Evolutionary conservation across 192 early-diverging fungal species (phyloP).

Genomic region (Coemansia sp.): DNA sequence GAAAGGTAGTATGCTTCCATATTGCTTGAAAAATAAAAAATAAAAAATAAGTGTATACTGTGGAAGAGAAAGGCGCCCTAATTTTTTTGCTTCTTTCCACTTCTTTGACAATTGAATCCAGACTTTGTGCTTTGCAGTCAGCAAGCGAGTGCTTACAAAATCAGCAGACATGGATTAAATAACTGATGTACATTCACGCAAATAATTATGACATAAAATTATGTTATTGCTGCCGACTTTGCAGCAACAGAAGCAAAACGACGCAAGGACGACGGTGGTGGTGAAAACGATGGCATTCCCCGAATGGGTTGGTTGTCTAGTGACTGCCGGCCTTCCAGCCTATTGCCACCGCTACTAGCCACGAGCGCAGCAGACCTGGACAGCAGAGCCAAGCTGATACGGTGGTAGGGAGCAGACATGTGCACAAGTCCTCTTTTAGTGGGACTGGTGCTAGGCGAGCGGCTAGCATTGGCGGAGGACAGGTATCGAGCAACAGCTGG

Average conservation of each 20-base stretch:
- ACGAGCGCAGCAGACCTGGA: conserved; percentile 17
- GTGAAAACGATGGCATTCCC: conserved; percentile 8
- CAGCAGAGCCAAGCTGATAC: conserved; percentile 33
- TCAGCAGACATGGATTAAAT: too few species aligned
- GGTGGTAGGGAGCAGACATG: conserved; percentile 19
- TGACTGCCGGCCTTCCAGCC: conserved; percentile 9
- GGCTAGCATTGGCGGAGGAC: conserved; percentile 18
- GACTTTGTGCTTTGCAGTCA: too few species aligned
- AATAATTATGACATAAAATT: too few species aligned
- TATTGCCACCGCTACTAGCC: not conserved
- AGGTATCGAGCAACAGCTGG: conserved; percentile 30
- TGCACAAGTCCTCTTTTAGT: not conserved
- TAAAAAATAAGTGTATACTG: too few species aligned
- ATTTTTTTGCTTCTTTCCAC: not conserved
- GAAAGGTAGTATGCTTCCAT: too few species aligned
- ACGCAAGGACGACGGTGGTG: conserved; percentile 8
- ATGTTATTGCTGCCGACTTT: too few species aligned
- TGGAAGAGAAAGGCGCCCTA: not conserved
- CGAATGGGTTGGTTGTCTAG: conserved; percentile 13
- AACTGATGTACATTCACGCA: too few species aligned
- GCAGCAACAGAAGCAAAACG: too few species aligned
- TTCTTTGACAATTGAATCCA: not conserved
- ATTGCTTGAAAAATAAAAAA: too few species aligned
- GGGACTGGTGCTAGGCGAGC: not conserved
- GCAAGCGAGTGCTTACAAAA: not conserved